phyloP scores from a whole-genome alignment of 2,329 filamentous ascomycete species.

The Exophiala aquamarina region DNA sequence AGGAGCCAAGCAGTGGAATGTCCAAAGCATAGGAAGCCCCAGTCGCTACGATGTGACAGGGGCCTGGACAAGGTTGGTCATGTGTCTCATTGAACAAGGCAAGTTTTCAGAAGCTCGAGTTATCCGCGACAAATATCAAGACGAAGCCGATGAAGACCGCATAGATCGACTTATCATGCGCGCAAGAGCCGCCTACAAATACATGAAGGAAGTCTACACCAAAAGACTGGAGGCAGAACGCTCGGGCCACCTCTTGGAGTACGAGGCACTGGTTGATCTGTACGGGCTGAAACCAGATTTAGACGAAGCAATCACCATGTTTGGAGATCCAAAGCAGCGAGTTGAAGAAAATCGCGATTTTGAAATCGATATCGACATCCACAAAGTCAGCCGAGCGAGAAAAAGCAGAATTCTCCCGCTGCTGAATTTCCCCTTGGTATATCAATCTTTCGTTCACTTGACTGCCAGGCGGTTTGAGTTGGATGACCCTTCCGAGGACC shows the following conservation, averaged over 20 bases:
- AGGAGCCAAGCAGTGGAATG: neutral
- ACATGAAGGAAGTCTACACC: slow-evolving; percentile 1
- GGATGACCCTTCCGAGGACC: neutral
- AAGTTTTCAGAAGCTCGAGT: slow-evolving; percentile 6
- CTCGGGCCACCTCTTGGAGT: slow-evolving; percentile 2
- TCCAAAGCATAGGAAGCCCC: slow-evolving; percentile 1
- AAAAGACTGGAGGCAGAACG: slow-evolving; percentile 6
- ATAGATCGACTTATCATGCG: neutral
- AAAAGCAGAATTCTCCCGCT: slow-evolving; percentile 14
- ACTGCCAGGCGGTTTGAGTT: neutral
- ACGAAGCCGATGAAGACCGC: neutral
- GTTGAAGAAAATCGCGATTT: slow-evolving; percentile 6
- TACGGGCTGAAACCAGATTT: neutral
- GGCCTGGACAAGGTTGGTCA: slow-evolving; percentile 6
- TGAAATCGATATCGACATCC: slow-evolving; percentile 11
- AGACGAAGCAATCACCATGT: slow-evolving; percentile 6
- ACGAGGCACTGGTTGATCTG: slow-evolving; percentile 2
- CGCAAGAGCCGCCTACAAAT: neutral
- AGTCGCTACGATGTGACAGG: slow-evolving; percentile 1
- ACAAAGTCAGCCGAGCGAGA: slow-evolving; percentile 8
- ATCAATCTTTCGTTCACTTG: slow-evolving; percentile 5
- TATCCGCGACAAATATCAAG: slow-evolving; percentile 8
- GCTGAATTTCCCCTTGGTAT: slow-evolving; percentile 6
- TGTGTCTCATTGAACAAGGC: slow-evolving; percentile 10
- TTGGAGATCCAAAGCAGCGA: slow-evolving; percentile 8